Evolutionary conservation across 83 land plant species (phyloP).

Genomic region (Larix sibirica): DNA sequence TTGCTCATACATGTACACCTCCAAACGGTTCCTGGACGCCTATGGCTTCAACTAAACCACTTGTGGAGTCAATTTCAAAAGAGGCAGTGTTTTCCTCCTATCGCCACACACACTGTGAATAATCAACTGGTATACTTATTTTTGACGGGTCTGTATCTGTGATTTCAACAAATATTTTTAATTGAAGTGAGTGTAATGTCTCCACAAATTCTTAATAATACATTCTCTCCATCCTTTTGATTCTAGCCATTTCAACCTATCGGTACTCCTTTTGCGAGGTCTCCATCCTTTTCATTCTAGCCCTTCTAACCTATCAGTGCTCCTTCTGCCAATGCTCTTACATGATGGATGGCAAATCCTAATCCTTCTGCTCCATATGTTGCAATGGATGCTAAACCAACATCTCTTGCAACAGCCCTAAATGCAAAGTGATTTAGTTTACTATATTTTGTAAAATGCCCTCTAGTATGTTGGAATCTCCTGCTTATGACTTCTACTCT

Average conservation of each 20-base stretch:
- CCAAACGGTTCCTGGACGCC: constrained; percentile 79
- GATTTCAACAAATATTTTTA: background rate
- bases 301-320: constrained; percentile 78
- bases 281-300: constrained; percentile 40
- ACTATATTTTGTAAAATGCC: background rate
- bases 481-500: too few relatives aligned
- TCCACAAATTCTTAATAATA: background rate
- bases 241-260: constrained; percentile 79
- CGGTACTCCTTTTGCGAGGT: constrained; percentile 58
- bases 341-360: constrained; percentile 86
- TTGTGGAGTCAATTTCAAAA: constrained; percentile 76
- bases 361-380: constrained; percentile 64
- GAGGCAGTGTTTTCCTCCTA: constrained; percentile 79
- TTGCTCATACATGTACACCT: constrained; percentile 78
- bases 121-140: constrained; percentile 1
- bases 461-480: background rate
- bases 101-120: constrained; percentile 74
- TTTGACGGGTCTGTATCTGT: background rate
- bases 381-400: constrained; percentile 56
- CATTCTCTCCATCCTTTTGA: background rate
- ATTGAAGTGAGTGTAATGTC: background rate
- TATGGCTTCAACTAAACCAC: constrained; percentile 63
- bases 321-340: constrained; percentile 61
- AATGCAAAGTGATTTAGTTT: constrained; percentile 45
- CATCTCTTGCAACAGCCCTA: constrained; percentile 51